These are phyloP conservation scores for Cyamopsis tetragonoloba DNA, from an alignment of 306 rosid genomes.

Conservation along the genomic window DNA sequence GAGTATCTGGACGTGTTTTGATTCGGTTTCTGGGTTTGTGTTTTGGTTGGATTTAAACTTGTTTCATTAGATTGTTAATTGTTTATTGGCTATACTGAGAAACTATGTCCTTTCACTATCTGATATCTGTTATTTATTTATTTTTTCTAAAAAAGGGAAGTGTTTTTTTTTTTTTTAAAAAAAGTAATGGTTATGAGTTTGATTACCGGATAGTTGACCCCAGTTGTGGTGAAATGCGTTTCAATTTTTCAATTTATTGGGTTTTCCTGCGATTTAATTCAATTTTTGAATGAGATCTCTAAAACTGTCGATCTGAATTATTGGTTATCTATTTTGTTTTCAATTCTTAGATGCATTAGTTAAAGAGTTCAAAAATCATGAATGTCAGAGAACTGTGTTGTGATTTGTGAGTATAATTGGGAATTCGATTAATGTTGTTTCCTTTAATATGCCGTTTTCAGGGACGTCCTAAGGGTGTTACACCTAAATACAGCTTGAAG, in stretches of 20 bases:
- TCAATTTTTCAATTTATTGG: background rate
- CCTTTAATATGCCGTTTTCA: constrained; percentile 33
- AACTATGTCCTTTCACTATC: background rate
- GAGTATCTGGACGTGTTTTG: background rate
- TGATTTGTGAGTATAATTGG: background rate
- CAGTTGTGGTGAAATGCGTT: background rate
- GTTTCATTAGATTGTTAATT: background rate
- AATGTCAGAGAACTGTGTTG: background rate
- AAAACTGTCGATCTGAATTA: background rate
- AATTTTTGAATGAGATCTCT: background rate
- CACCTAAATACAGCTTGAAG: constrained; percentile 90
- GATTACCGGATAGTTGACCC: constrained; percentile 10
- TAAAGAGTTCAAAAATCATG: background rate
- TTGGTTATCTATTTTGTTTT: background rate
- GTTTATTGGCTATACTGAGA: background rate
- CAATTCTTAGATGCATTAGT: background rate
- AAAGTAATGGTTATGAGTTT: background rate
- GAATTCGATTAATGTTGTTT: background rate
- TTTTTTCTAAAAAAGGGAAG: background rate
- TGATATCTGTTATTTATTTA: too few relatives aligned
- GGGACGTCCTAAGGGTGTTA: constrained; percentile 99
- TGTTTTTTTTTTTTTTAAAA: background rate
- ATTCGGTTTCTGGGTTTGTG: background rate
- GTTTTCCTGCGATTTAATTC: background rate
- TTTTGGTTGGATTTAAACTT: background rate